phyloP scores from a whole-genome alignment of 306 rosid species.

The Vigna angularis region DNA sequence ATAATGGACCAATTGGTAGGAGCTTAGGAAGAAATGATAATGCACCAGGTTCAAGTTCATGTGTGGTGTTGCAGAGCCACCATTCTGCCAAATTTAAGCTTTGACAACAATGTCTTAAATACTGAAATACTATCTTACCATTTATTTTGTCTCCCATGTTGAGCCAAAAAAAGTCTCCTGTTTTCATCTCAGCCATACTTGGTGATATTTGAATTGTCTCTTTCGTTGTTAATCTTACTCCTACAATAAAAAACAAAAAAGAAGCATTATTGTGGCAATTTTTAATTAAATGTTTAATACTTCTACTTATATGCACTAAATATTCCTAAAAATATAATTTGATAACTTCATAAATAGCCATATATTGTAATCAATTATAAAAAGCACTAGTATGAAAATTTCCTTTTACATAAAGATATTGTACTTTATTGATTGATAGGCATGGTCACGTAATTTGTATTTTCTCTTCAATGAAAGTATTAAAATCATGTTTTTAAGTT shows the following conservation, averaged over 20 bases:
- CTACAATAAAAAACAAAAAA: neutral
- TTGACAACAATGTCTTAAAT: neutral
- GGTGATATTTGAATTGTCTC: slow-evolving; percentile 26
- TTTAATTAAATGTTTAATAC: no score
- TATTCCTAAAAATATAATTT: no score
- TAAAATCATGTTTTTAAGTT: no score
- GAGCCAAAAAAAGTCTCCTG: slow-evolving; percentile 35
- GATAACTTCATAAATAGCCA: no score
- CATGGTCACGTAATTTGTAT: no score
- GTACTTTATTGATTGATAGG: no score
- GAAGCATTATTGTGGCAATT: no score
- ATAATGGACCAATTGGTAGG: slow-evolving; percentile 47
- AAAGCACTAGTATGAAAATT: no score
- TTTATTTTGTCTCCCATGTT: neutral
- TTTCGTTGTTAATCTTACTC: neutral
- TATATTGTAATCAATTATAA: no score
- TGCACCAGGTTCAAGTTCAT: slow-evolving; percentile 43
- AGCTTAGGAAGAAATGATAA: slow-evolving; percentile 37
- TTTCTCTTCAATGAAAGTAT: no score
- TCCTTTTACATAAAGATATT: no score
- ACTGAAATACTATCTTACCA: neutral
- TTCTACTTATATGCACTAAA: no score
- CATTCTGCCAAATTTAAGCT: slow-evolving; percentile 24
- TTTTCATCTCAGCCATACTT: slow-evolving; percentile 42
- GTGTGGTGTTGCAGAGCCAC: slow-evolving; percentile 49